phyloP scores from a whole-genome alignment of 352 stramenopile genomes.

The Phytophthora sp. region DNA sequence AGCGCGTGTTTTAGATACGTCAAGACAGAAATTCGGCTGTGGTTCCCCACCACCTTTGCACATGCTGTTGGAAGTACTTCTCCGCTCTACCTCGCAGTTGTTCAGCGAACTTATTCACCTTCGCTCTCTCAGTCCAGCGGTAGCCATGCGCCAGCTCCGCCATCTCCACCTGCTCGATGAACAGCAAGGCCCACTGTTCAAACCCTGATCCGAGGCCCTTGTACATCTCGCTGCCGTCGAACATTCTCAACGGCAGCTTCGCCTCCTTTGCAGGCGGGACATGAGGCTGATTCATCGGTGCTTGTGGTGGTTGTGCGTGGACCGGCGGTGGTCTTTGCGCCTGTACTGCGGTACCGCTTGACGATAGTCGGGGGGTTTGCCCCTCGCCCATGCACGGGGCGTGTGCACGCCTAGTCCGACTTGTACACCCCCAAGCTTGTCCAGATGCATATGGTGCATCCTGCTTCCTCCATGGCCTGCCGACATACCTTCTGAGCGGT shows the following conservation, averaged over 20 bases:
- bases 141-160: background rate
- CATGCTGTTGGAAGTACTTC: background rate
- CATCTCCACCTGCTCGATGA: slow-evolving; percentile 7
- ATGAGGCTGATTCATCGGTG: too few relatives aligned
- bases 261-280: background rate
- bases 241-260: background rate
- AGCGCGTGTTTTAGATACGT: background rate
- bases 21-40: background rate
- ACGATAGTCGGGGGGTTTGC: too few relatives aligned
- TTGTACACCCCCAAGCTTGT: too few relatives aligned
- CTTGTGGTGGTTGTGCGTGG: too few relatives aligned
- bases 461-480: too few relatives aligned
- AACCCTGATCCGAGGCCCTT: slow-evolving; percentile 7
- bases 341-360: too few relatives aligned
- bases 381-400: too few relatives aligned
- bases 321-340: too few relatives aligned
- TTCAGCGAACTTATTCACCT: slow-evolving; percentile 1
- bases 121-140: background rate
- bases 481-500: too few relatives aligned
- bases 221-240: slow-evolving; percentile 2
- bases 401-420: too few relatives aligned
- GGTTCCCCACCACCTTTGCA: background rate
- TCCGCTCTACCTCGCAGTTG: background rate
- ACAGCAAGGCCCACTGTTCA: slow-evolving; percentile 3
- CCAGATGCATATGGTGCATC: too few relatives aligned